Evolutionary conservation across 2,329 filamentous ascomycete species (phyloP), one percentile per base, ranked within the genome.

Genomic region (Penicillium occitanis): DNA sequence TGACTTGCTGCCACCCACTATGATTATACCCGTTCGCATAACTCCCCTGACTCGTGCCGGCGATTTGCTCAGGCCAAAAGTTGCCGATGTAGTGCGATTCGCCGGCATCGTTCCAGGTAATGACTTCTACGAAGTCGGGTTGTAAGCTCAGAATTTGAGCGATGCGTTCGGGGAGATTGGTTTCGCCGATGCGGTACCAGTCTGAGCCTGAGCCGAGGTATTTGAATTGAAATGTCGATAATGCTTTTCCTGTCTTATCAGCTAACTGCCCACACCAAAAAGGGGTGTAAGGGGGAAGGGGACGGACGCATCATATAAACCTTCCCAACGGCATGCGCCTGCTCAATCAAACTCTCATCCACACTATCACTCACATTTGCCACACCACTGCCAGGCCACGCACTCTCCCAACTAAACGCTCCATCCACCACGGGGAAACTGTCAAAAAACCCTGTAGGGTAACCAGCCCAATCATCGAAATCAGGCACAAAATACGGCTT

Each of bases 211-310:
- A 55, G 25, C 55, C 53, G 25, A 63, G 28, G 33, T 66, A 60
- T 61, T 66, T 66, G 65, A 66, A 66, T 42, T 66, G 65, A 7
- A 66, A 66, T 10, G 59, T 63, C 22, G 64, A 66, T 3, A 66
- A 14, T n/a, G 64, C 64, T 62, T 19, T 33, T 7, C 1, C 10
- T 33, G 5, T 28, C 7, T 5, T 42, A 42, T 61, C 4, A 58
- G 50, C 19, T 46, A 2, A 17, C 7, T 17, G 28, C 25, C 25
- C 25, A 25, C 30, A 53, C 8, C 4, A n/a, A 19, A 11, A 14
- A 25, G 25, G 19, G n/a, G 30, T 33, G 30, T 33, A 33, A 33
- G 7, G 30, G 30, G 28, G 7, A 30, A 1, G 46, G 25, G 28
- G 19, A n/a, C 64, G 14, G 14, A 66, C 64, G 59, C 64, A 66